Evolutionary conservation across 768 basidiomycete species (phyloP), one percentile per base, ranked within the genome.

Genomic region (Mycena indigotica): DNA sequence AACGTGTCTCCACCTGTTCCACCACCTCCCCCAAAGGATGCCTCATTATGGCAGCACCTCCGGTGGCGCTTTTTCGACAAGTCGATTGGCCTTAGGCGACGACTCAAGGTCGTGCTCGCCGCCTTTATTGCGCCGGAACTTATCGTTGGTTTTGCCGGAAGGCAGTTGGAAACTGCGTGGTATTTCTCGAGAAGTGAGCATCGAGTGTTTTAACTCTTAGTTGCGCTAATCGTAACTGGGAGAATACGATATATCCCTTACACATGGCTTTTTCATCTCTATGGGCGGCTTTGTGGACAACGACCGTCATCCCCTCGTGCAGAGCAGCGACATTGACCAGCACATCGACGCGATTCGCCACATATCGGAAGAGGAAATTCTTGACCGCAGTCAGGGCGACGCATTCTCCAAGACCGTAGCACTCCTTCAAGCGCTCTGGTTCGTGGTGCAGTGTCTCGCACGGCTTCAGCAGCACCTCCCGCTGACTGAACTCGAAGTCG

Each of bases 281-380:
- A 68, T 68, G 66, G 66, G 67, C 19, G 67, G 67, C 15, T 66
- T 66, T 56, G 56, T 60, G 19, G 35, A 50, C 41, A 21, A 23
- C 6, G 19, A 21, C 35, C 10, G 12, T n/a, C 12, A 45, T n/a
- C n/a, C n/a, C n/a, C n/a, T n/a, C n/a, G n/a, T n/a, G 12, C 6
- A 21, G 8, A 15, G 16, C 19, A 45, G 16, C 19, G 6, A 12
- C 41, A 45, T 23, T 21, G 8, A 21, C 8, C 10, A 45, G 41
- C 41, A 45, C 10, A 10, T 45, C 8, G 12, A 21, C 10, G 10
- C 24, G 12, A 15, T 8, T 45, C 16, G 41, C 10, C 8, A 10
- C 21, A 10, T 45, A 10, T 15, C 16, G 12, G 41, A 45, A 8
- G 19, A 45, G 19, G 41, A 10, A n/a, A 45, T 21, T 38, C 35